Conservation (phyloP, 2,329 filamentous ascomycete species). For the Beauveria caledonica region DNA sequence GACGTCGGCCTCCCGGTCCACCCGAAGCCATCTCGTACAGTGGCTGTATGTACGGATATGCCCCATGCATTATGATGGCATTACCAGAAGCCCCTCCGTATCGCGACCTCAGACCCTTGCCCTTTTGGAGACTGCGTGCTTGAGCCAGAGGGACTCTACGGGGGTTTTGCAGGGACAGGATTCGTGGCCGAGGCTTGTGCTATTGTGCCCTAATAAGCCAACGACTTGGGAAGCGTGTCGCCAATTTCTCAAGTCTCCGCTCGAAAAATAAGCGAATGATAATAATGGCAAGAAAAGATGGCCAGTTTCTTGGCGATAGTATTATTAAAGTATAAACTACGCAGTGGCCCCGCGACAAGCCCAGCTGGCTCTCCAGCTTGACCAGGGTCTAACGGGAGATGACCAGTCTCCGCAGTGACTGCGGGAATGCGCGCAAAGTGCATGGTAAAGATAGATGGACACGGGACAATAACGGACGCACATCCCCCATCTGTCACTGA, state of each 20-base stretch:
- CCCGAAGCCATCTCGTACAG: conserved; percentile 8
- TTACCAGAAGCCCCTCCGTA: conserved; percentile 8
- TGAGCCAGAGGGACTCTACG: neutral
- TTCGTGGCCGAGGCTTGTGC: neutral
- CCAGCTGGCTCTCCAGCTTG: conserved; percentile 8
- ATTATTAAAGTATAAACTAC: conserved; percentile 1
- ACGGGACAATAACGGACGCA: neutral
- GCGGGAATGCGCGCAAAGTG: conserved; percentile 1
- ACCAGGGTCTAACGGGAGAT: conserved; percentile 4
- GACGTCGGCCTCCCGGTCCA: conserved; percentile 1
- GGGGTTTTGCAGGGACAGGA: too few relatives aligned
- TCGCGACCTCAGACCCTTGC: conserved; percentile 2
- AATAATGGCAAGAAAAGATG: neutral
- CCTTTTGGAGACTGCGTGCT: neutral
- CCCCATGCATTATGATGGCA: conserved; percentile 5
- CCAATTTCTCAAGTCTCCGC: neutral
- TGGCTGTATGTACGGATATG: neutral
- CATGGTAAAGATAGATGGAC: neutral
- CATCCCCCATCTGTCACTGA: neutral
- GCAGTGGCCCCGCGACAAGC: neutral
- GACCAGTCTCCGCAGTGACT: conserved; percentile 6
- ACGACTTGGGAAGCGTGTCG: neutral
- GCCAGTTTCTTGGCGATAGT: neutral
- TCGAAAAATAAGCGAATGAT: neutral
- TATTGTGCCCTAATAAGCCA: neutral